phyloP scores from a whole-genome alignment of 2,329 filamentous ascomycete species.

The Fonsecaea pedrosoi region DNA sequence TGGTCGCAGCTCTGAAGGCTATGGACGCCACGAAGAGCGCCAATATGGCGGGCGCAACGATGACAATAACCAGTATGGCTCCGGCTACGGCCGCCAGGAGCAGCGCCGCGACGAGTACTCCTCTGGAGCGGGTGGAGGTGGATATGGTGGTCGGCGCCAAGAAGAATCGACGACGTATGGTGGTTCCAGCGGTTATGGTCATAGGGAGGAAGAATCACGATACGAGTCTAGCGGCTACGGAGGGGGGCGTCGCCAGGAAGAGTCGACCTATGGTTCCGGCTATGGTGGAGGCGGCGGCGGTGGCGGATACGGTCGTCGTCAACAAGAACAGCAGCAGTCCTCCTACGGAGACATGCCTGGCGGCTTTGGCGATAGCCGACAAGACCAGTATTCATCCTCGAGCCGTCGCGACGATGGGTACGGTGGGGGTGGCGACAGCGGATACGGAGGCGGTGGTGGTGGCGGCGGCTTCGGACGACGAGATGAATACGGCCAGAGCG shows the following conservation, averaged over 20 bases:
- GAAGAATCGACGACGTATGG: constrained; percentile 16
- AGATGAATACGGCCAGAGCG: constrained; percentile 18
- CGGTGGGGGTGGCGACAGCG: constrained; percentile 20
- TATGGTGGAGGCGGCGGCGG: not conserved
- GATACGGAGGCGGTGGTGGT: constrained; percentile 23
- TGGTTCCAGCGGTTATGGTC: constrained; percentile 5
- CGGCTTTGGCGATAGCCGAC: constrained; percentile 12
- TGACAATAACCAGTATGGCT: constrained; percentile 20
- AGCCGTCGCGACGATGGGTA: constrained; percentile 14
- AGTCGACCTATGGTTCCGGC: constrained; percentile 5
- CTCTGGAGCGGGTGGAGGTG: constrained; percentile 14
- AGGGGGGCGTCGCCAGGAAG: constrained; percentile 14
- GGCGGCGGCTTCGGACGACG: constrained; percentile 7
- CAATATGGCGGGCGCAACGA: constrained; percentile 31
- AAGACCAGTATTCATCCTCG: constrained; percentile 15
- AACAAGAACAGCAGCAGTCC: constrained; percentile 20
- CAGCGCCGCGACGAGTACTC: constrained; percentile 7
- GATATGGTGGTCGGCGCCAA: constrained; percentile 24
- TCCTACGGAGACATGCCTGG: constrained; percentile 13
- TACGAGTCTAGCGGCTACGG: constrained; percentile 12
- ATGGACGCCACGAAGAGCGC: constrained; percentile 21
- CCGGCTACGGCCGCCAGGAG: constrained; percentile 25
- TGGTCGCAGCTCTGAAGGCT: constrained; percentile 1
- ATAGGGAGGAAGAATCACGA: constrained; percentile 11
- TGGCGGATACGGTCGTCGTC: constrained; percentile 15